Evolutionary conservation across 805 yeast species (phyloP).

Genomic region (Candida pseudoglaebosa): DNA sequence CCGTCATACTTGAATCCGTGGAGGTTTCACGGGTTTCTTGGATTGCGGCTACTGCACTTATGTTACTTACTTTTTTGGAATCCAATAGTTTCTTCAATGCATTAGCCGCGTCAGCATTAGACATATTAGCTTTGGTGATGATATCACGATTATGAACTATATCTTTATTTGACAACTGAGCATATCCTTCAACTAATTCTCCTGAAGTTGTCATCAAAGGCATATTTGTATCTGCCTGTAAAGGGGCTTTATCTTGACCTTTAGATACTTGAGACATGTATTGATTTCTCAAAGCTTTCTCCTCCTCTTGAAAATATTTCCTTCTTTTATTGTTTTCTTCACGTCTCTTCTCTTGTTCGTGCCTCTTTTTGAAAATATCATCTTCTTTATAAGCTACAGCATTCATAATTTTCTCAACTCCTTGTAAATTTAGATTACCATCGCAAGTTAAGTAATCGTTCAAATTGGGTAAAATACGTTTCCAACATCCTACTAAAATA

Average conservation of each 20-base stretch:
- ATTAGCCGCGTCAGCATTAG: conserved; percentile 67
- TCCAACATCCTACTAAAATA: conserved; percentile 78
- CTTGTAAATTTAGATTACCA: conserved; percentile 71
- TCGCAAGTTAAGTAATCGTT: conserved; percentile 85
- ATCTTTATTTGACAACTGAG: conserved; percentile 65
- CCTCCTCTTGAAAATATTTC: conserved; percentile 44
- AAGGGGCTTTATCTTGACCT: conserved; percentile 75
- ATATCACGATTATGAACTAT: conserved; percentile 60
- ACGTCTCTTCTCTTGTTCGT: conserved; percentile 65
- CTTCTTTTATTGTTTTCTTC: conserved; percentile 63
- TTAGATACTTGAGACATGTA: conserved; percentile 54
- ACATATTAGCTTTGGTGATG: conserved; percentile 66
- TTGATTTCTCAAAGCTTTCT: conserved; percentile 40
- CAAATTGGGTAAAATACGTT: conserved; percentile 58
- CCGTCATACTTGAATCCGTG: conserved; percentile 2
- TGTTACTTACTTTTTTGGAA: conserved; percentile 18
- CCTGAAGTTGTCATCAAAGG: conserved; percentile 79
- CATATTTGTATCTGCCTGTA: conserved; percentile 62
- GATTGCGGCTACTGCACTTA: conserved; percentile 46
- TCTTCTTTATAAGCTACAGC: conserved; percentile 72
- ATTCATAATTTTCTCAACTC: conserved; percentile 68
- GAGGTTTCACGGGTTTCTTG: conserved; percentile 9
- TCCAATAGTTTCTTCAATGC: conserved; percentile 41
- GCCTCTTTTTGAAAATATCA: conserved; percentile 66
- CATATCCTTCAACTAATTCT: conserved; percentile 59